Conservation (phyloP, 2,329 filamentous ascomycete species). For the Incumbomyces delicatus region DNA sequence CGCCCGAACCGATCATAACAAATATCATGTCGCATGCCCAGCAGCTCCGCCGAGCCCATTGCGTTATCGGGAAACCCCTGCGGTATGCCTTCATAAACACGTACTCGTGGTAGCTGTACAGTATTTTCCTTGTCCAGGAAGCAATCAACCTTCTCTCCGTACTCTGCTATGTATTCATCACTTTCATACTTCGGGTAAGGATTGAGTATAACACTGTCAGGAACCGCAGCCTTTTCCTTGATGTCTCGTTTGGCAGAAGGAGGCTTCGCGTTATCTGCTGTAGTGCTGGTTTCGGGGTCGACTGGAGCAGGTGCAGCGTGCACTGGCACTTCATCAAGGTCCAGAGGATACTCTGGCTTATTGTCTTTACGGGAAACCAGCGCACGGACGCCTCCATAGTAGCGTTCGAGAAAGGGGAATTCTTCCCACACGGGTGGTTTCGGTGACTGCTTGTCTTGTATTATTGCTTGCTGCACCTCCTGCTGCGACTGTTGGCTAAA, state of each 20-base stretch:
- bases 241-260: conserved; percentile 22
- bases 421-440: conserved; percentile 67
- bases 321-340: conserved; percentile 47
- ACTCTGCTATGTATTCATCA: conserved; percentile 45
- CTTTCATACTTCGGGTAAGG: conserved; percentile 60
- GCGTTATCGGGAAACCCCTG: conserved; percentile 75
- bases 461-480: conserved; percentile 45
- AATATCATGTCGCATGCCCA: conserved; percentile 71
- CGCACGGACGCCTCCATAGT: conserved; percentile 76
- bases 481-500: conserved; percentile 63
- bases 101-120: conserved; percentile 58
- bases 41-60: conserved; percentile 74
- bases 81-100: conserved; percentile 67
- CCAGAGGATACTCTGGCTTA: conserved; percentile 67
- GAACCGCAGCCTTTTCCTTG: conserved; percentile 19
- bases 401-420: conserved; percentile 76
- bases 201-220: conserved; percentile 47
- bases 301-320: conserved; percentile 30
- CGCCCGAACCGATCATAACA: conserved; percentile 91
- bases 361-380: conserved; percentile 59
- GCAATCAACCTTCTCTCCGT: conserved; percentile 59
- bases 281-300: conserved; percentile 22
- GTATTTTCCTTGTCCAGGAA: conserved; percentile 62
- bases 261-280: conserved; percentile 1
- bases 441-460: conserved; percentile 17